Evolutionary conservation across 1,139 yeast species (phyloP).

Genomic region (Candida tunisiensis): DNA sequence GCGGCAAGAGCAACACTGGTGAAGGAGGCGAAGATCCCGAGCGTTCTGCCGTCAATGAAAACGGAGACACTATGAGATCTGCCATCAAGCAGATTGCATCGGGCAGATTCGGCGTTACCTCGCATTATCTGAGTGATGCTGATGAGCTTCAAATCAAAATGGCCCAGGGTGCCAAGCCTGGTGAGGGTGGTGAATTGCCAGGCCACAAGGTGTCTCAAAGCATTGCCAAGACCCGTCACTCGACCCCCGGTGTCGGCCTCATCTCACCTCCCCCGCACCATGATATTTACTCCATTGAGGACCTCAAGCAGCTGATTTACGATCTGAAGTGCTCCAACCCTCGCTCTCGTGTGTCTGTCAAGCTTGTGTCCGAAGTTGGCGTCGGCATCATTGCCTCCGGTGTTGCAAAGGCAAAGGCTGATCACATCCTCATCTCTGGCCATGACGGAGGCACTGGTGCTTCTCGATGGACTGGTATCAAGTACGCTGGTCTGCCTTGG

Average conservation of each 20-base stretch:
- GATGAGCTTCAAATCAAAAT: conserved; percentile 95
- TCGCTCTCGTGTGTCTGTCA: conserved; percentile 90
- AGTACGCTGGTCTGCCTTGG: conserved; percentile 97
- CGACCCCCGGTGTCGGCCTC: conserved; percentile 93
- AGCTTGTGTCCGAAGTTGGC: conserved; percentile 94
- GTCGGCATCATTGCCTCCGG: conserved; percentile 99
- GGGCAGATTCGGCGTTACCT: conserved; percentile 96
- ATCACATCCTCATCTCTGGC: conserved; percentile 87
- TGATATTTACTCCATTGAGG: conserved; percentile 96
- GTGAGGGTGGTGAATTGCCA: conserved; percentile 99
- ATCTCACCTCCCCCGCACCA: conserved; percentile 99
- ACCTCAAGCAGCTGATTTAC: conserved; percentile 88
- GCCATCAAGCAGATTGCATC: conserved; percentile 97
- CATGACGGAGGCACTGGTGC: conserved; percentile 99
- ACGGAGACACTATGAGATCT: conserved; percentile 96
- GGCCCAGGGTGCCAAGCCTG: conserved; percentile 99
- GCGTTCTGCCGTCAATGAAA: conserved; percentile 58
- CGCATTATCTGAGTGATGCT: conserved; percentile 86
- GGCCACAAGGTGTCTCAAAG: conserved; percentile 81
- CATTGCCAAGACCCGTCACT: conserved; percentile 92
- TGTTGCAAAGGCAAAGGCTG: conserved; percentile 98
- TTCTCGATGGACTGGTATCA: conserved; percentile 92
- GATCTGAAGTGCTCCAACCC: conserved; percentile 96
- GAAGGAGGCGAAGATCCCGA: conserved; percentile 99
- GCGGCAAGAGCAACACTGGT: conserved; percentile 96